Percentiles rank a stretch among this genome's conserved stretches.
phyloP scores from a whole-genome alignment of 2,329 filamentous ascomycete genomes.

The Penicillium freii region DNA sequence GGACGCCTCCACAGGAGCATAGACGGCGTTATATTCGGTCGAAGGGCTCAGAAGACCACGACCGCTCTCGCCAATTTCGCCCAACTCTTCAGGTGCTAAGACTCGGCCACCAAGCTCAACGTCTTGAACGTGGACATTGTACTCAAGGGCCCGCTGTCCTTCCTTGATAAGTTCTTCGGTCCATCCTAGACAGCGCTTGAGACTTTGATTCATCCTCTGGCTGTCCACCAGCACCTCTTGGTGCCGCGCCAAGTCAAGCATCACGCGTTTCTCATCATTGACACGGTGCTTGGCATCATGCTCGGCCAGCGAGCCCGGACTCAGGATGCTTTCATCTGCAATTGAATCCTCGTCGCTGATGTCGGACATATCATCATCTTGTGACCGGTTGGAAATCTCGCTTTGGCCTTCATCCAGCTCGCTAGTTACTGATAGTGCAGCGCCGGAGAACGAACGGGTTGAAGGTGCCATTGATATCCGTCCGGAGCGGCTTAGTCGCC shows the following conservation, averaged over 20 bases:
- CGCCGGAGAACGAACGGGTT: slow-evolving; percentile 47
- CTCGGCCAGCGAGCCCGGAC: slow-evolving; percentile 34
- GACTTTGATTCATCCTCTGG: slow-evolving; percentile 91
- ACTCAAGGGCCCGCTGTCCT: slow-evolving; percentile 81
- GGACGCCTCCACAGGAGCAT: slow-evolving; percentile 8
- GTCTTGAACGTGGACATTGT: slow-evolving; percentile 75
- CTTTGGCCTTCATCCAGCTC: slow-evolving; percentile 40
- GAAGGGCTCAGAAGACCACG: slow-evolving; percentile 37
- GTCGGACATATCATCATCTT: slow-evolving; percentile 41
- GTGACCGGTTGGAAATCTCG: slow-evolving; percentile 31
- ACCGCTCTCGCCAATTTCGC: slow-evolving; percentile 33
- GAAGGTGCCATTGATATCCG: slow-evolving; percentile 62
- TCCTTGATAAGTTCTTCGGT: slow-evolving; percentile 89
- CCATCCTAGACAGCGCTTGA: slow-evolving; percentile 84
- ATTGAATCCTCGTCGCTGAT: slow-evolving; percentile 40
- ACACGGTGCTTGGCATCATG: slow-evolving; percentile 56
- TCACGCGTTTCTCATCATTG: slow-evolving; percentile 77
- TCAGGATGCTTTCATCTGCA: slow-evolving; percentile 40
- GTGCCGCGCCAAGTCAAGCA: slow-evolving; percentile 82
- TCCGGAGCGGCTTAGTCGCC: slow-evolving; percentile 79
- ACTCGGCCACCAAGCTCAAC: slow-evolving; percentile 79
- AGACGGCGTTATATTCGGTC: slow-evolving; percentile 13
- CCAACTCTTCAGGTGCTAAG: slow-evolving; percentile 64
- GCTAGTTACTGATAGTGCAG: slow-evolving; percentile 47
- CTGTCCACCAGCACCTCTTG: slow-evolving; percentile 84